Evolutionary conservation across 2,329 filamentous ascomycete species (phyloP).

Genomic region (Chaetomiaceae sp.): DNA sequence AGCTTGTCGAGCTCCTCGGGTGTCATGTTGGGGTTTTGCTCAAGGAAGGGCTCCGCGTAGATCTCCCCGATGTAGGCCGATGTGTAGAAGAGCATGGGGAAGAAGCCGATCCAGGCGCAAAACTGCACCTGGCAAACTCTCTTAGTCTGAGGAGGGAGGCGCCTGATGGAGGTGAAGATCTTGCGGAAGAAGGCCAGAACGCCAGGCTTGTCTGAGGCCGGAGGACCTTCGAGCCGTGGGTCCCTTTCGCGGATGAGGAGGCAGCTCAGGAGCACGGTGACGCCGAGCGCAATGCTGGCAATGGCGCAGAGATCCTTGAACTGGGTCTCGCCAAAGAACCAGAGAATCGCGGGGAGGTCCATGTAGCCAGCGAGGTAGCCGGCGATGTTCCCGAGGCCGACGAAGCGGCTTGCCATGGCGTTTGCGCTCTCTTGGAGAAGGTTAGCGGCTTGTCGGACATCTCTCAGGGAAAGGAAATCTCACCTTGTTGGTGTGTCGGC

Average conservation of each 20-base stretch:
- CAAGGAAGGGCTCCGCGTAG: constrained; percentile 78
- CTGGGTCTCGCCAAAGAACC: constrained; percentile 80
- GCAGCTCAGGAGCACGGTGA: constrained; percentile 69
- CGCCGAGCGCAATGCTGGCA: constrained; percentile 66
- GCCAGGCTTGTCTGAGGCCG: constrained; percentile 56
- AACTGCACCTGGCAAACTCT: constrained; percentile 80
- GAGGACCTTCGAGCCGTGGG: constrained; percentile 65
- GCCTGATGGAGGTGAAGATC: constrained; percentile 70
- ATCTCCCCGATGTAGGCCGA: constrained; percentile 92
- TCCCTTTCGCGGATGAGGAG: constrained; percentile 71
- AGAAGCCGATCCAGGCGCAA: constrained; percentile 92
- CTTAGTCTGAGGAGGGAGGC: constrained; percentile 75
- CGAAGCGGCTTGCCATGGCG: constrained; percentile 85
- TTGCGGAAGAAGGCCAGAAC: constrained; percentile 74
- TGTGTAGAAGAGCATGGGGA: constrained; percentile 91
- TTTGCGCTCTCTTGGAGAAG: constrained; percentile 67
- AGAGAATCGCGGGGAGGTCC: constrained; percentile 68
- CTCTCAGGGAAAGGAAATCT: constrained; percentile 7
- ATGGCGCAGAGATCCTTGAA: constrained; percentile 91
- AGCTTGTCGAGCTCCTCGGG: constrained; percentile 70
- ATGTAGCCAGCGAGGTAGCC: constrained; percentile 86
- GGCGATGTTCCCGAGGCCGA: constrained; percentile 83
- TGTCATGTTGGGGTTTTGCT: constrained; percentile 71
- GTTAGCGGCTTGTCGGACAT: constrained; percentile 9
- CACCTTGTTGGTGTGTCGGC: constrained; percentile 79